These are phyloP conservation scores for Pseudogymnoascus sp. DNA, from an alignment of 2,329 filamentous ascomycete genomes.

Conservation along the genomic window DNA sequence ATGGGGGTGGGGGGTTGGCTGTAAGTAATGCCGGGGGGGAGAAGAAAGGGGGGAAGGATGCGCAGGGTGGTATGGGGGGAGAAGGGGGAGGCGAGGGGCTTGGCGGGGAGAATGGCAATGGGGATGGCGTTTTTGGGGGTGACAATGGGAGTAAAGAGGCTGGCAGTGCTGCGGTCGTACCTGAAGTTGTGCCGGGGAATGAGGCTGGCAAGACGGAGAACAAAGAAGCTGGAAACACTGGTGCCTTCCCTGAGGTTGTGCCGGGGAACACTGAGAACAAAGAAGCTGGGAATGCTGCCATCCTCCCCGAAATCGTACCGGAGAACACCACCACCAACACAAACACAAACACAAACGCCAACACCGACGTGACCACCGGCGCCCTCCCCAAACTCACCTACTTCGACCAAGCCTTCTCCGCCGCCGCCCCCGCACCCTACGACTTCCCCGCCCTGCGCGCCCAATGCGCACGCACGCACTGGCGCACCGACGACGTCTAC, in stretches of 20 bases:
- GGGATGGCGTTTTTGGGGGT: too few species aligned
- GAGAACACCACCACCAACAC: background rate
- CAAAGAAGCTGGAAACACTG: background rate
- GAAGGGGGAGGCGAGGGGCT: too few species aligned
- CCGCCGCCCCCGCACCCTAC: constrained; percentile 15
- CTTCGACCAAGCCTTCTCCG: constrained; percentile 28
- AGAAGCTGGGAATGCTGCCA: background rate
- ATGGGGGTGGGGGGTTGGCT: too few species aligned
- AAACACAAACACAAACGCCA: background rate
- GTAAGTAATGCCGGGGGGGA: too few species aligned
- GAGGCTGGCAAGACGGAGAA: too few species aligned
- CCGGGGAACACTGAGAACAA: too few species aligned
- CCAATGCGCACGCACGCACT: constrained; percentile 22
- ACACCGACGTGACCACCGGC: too few species aligned
- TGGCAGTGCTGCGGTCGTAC: background rate
- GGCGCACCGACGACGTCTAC: constrained; percentile 25
- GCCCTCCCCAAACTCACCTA: constrained; percentile 13
- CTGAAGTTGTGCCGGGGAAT: background rate
- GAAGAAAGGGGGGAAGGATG: too few species aligned
- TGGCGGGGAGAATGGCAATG: too few species aligned
- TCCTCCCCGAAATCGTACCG: background rate
- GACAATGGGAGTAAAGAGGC: background rate
- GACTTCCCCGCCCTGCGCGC: constrained; percentile 20
- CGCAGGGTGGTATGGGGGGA: too few species aligned
- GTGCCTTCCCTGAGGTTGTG: background rate